Conservation (phyloP, 2,329 filamentous ascomycete genomes). For the Colletotrichum sp. region DNA sequence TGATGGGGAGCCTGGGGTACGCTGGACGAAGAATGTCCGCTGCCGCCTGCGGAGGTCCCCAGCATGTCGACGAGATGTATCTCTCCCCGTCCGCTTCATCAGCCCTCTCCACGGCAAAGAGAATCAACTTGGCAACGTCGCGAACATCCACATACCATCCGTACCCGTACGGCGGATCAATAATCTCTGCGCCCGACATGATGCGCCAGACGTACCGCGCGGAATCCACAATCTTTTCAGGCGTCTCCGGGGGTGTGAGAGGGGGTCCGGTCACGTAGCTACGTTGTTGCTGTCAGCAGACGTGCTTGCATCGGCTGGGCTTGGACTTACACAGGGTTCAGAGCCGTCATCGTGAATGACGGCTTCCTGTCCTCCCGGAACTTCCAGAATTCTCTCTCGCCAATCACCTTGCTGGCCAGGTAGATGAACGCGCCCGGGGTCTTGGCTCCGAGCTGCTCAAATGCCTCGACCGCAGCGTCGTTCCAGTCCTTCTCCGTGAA, state of each 20-base stretch:
- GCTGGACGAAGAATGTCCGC: slow-evolving; percentile 44
- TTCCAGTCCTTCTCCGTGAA: slow-evolving; percentile 31
- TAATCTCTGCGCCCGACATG: background rate
- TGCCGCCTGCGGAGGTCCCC: slow-evolving; percentile 37
- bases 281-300: slow-evolving; percentile 19
- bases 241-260: background rate
- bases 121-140: slow-evolving; percentile 45
- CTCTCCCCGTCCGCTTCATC: slow-evolving; percentile 41
- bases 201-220: background rate
- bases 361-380: slow-evolving; percentile 35
- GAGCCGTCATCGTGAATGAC: slow-evolving; percentile 38
- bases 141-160: slow-evolving; percentile 43
- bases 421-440: slow-evolving; percentile 27
- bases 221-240: background rate
- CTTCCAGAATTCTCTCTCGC: slow-evolving; percentile 36
- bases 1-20: slow-evolving; percentile 40
- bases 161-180: background rate
- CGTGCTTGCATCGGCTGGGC: slow-evolving; percentile 33
- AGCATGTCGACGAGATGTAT: slow-evolving; percentile 38
- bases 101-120: slow-evolving; percentile 40
- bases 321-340: slow-evolving; percentile 40
- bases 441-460: slow-evolving; percentile 21
- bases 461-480: slow-evolving; percentile 2
- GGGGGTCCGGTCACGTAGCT: slow-evolving; percentile 11
- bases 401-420: slow-evolving; percentile 32